Evolutionary conservation across 345 rosid genomes (phyloP), one percentile per base, ranked within the genome.

Genomic region (Lepidium aucheri): DNA sequence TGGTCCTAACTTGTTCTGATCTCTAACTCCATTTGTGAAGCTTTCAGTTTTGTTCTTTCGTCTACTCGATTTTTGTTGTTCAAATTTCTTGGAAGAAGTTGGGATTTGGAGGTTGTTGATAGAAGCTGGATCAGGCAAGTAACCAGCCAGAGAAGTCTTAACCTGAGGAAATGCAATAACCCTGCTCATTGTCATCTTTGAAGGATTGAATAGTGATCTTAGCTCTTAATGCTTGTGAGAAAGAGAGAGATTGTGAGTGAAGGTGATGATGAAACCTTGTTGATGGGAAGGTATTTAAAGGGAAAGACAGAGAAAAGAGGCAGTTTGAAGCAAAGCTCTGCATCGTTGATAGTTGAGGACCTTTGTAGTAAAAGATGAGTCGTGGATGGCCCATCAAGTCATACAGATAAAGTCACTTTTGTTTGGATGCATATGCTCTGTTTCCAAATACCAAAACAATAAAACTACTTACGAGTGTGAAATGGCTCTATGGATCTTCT

Each of bases 1-100:
- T 13, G 79, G 75, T 34, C 84, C 79, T 41, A 85, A 26, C 58
- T 66, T 76, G 76, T 70, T 33, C 42, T 81, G 81, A 22, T 79
- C 82, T 43, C 45, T 69, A 67, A 65, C 41, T 55, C 81, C 80
- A 7, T 60, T 34, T 0, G 82, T 82, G 58, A 81, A 65, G 56
- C 70, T 14, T 41, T 79, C 73, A 1, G 58, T 77, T 63, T 75
- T 73, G 61, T 38, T 83, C 32, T 76, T 71, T 20, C 67, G 60
- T 11, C 70, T 69, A 53, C 60, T 35, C 4, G 74, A 36, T 40
- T 72, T 74, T 59, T 68, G 65, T 32, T 43, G 65, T 46, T 68
- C 51, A 40, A 24, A 49, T 33, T 51, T 60, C 41, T 43, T 70
- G 20, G 40, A 53, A 42, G 74, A 13, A 42, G 61, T 42, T 69